phyloP scores from a whole-genome alignment of 768 basidiomycete species.

The Pisolithus microcarpus region DNA sequence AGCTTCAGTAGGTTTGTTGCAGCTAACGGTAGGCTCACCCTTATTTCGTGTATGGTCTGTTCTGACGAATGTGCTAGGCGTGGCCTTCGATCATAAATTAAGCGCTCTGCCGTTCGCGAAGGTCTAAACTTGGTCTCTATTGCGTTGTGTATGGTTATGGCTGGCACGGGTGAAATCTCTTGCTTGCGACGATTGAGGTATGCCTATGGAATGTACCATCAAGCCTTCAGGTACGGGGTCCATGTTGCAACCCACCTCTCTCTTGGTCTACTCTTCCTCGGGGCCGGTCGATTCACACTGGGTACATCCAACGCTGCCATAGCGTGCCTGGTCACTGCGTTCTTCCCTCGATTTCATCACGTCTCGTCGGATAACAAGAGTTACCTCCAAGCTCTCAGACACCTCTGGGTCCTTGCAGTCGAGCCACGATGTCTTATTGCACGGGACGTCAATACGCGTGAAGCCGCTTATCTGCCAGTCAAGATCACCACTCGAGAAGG shows the following conservation, averaged over 20 bases:
- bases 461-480: conserved; percentile 88
- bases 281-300: conserved; percentile 85
- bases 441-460: conserved; percentile 84
- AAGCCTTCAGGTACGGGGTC: conserved; percentile 74
- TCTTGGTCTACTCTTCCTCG: conserved; percentile 86
- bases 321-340: conserved; percentile 81
- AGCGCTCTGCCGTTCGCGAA: conserved; percentile 79
- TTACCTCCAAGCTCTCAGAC: conserved; percentile 87
- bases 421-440: conserved; percentile 92
- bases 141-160: conserved; percentile 89
- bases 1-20: conserved; percentile 66
- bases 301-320: conserved; percentile 90
- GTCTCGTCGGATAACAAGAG: conserved; percentile 80
- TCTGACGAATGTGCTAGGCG: conserved; percentile 36
- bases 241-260: conserved; percentile 89
- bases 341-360: conserved; percentile 84
- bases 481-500: conserved; percentile 76
- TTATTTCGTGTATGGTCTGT: not conserved
- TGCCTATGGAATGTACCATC: conserved; percentile 80
- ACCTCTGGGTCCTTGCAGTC: conserved; percentile 92
- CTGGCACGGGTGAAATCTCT: conserved; percentile 91
- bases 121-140: conserved; percentile 84
- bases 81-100: conserved; percentile 82
- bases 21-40: conserved; percentile 47
- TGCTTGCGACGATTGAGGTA: conserved; percentile 82